Conservation (phyloP, 2,329 filamentous ascomycete genomes). For the Geoglossum cookeanum region DNA sequence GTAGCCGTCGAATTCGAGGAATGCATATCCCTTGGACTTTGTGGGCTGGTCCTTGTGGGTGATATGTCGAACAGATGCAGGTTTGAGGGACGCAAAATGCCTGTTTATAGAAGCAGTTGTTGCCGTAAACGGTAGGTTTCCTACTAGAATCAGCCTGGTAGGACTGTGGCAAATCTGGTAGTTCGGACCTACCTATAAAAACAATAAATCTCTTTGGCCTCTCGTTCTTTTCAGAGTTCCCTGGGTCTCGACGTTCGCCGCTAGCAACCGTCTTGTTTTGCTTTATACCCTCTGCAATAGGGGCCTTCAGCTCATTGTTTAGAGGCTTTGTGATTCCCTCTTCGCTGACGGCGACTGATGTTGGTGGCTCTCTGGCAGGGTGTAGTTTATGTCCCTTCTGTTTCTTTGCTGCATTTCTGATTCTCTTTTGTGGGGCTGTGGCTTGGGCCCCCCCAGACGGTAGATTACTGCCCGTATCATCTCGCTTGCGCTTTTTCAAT, state of each 20-base stretch:
- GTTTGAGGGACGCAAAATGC: conserved; percentile 63
- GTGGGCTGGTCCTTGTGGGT: conserved; percentile 43
- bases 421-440: not conserved
- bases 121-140: conserved; percentile 76
- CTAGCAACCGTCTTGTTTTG: not conserved
- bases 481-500: not conserved
- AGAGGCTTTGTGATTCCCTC: not conserved
- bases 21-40: conserved; percentile 59
- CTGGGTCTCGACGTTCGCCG: not conserved
- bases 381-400: not conserved
- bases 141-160: conserved; percentile 20
- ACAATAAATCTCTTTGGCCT: conserved; percentile 5
- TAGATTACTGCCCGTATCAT: not conserved
- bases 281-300: not conserved
- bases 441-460: not conserved
- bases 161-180: not conserved
- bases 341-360: not conserved
- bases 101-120: conserved; percentile 47
- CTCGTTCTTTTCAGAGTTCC: not conserved
- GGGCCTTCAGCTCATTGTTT: not conserved
- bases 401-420: not conserved
- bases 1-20: conserved; percentile 74
- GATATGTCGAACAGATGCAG: conserved; percentile 51
- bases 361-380: not conserved
- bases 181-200: conserved; percentile 3